Conservation (phyloP, 1,284 basidiomycete genomes). For the Sporisorium graminicola region DNA sequence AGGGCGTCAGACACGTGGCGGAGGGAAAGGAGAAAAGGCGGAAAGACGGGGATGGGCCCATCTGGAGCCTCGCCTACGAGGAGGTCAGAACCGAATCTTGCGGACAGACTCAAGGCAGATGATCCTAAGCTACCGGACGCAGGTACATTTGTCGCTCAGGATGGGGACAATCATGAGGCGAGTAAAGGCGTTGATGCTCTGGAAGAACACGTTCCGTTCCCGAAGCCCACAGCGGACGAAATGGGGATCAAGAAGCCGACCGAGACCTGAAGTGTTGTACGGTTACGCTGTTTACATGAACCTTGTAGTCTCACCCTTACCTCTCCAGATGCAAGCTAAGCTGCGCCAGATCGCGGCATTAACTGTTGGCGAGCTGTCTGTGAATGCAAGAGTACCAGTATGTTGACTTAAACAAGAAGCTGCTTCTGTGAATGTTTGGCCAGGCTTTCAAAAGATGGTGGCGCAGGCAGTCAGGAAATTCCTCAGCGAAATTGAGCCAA, state of each 20-base stretch:
- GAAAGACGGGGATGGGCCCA: not conserved
- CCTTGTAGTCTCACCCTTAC: not conserved
- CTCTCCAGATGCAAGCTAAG: not conserved
- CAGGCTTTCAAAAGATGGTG: not conserved
- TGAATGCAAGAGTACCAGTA: not conserved
- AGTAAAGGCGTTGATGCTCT: slow-evolving; percentile 6
- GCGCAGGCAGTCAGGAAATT: slow-evolving; percentile 7
- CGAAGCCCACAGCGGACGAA: slow-evolving; percentile 16
- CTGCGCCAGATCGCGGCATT: not conserved
- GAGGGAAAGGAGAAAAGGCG: not conserved
- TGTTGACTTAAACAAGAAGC: not conserved
- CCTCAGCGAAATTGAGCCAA: slow-evolving; percentile 13
- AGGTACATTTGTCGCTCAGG: slow-evolving; percentile 21
- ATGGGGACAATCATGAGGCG: slow-evolving; percentile 15
- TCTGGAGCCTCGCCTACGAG: not conserved
- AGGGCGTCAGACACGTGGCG: not conserved
- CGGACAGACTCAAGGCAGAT: slow-evolving; percentile 9
- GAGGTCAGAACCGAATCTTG: not conserved
- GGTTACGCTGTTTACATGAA: not conserved
- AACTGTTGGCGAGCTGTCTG: not conserved
- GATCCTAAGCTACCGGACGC: slow-evolving; percentile 23
- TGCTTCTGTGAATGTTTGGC: not conserved
- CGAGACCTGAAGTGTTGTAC: slow-evolving; percentile 8
- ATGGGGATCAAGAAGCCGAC: slow-evolving; percentile 31
- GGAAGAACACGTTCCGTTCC: slow-evolving; percentile 26